Conservation (phyloP, 2,329 filamentous ascomycete genomes). For the Lachnum nothofagi region DNA sequence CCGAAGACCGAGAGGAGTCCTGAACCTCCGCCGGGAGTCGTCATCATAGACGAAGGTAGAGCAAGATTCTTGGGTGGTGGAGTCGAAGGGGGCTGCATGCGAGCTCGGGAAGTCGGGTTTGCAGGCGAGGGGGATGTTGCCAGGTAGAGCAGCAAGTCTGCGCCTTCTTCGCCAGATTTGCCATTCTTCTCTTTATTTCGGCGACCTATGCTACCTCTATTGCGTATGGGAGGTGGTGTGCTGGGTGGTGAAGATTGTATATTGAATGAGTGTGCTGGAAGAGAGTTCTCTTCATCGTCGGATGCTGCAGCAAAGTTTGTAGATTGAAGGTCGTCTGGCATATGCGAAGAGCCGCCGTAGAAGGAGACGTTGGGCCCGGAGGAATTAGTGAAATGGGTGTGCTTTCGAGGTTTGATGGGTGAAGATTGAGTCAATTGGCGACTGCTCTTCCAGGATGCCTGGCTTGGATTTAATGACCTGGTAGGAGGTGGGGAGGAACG, state of each 20-base stretch:
- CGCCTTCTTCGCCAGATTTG: slow-evolving; percentile 71
- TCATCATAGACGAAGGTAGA: slow-evolving; percentile 80
- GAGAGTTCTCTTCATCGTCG: slow-evolving; percentile 78
- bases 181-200: slow-evolving; percentile 48
- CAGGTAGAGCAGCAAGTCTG: slow-evolving; percentile 74
- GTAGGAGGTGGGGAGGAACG: slow-evolving; percentile 59
- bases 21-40: slow-evolving; percentile 68
- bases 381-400: slow-evolving; percentile 68
- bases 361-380: slow-evolving; percentile 72
- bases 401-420: slow-evolving; percentile 71
- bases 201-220: slow-evolving; percentile 43
- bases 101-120: slow-evolving; percentile 48
- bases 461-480: slow-evolving; percentile 49
- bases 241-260: slow-evolving; percentile 76
- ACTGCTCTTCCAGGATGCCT: slow-evolving; percentile 68
- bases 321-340: slow-evolving; percentile 58
- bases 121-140: slow-evolving; percentile 88
- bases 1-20: slow-evolving; percentile 62
- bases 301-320: slow-evolving; percentile 58
- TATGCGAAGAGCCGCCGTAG: slow-evolving; percentile 53
- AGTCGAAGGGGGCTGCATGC: slow-evolving; percentile 69
- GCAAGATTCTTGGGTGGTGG: slow-evolving; percentile 67
- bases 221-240: slow-evolving; percentile 67
- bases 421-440: slow-evolving; percentile 80
- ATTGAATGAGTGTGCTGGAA: slow-evolving; percentile 71